A percentile compares a stretch with the other conserved stretches of the same genome.
Evolutionary conservation across 192 early-diverging fungal genomes (phyloP).

Genomic region (Phycomyces blakesleeanus): DNA sequence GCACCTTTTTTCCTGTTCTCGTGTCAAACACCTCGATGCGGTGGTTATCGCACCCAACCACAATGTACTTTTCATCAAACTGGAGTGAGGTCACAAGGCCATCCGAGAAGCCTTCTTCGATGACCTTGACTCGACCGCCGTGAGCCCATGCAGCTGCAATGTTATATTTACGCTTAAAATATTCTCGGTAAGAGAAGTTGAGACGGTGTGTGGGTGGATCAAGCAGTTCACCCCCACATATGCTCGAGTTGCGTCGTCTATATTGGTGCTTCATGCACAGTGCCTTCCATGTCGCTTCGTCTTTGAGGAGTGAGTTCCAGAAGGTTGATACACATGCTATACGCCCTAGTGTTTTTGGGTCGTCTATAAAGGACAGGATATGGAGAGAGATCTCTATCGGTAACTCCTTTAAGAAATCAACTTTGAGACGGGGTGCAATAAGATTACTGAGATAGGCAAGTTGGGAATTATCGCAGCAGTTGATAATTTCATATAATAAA

Average conservation of each 20-base stretch:
- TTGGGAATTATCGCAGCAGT: constrained; percentile 46
- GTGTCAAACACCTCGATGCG: constrained; percentile 93
- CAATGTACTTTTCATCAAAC: constrained; percentile 91
- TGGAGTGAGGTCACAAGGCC: constrained; percentile 95
- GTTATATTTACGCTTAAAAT: constrained; percentile 51
- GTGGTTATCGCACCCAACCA: constrained; percentile 92
- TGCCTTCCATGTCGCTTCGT: constrained; percentile 44
- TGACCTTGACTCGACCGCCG: constrained; percentile 39
- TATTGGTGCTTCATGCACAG: constrained; percentile 39
- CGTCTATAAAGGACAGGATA: constrained; percentile 83
- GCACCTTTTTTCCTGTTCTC: constrained; percentile 62
- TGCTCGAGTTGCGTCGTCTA: constrained; percentile 30
- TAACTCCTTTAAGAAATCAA: constrained; percentile 84
- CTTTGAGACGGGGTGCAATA: constrained; percentile 67
- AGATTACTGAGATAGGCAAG: constrained; percentile 45
- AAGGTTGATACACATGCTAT: constrained; percentile 67
- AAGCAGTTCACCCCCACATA: constrained; percentile 29
- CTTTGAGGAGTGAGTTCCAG: constrained; percentile 53
- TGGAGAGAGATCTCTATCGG: constrained; percentile 75
- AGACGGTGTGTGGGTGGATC: constrained; percentile 25
- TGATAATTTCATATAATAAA: constrained; percentile 44
- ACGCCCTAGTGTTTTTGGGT: constrained; percentile 68
- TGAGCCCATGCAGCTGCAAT: constrained; percentile 51
- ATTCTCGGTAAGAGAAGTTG: constrained; percentile 47
- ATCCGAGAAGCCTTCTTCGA: constrained; percentile 53